Percentiles rank a stretch among this genome's conserved stretches.
These are phyloP conservation scores for Calamus simplicifolius DNA, from an alignment of 176 grass and related monocot genomes.

Conservation along the genomic window DNA sequence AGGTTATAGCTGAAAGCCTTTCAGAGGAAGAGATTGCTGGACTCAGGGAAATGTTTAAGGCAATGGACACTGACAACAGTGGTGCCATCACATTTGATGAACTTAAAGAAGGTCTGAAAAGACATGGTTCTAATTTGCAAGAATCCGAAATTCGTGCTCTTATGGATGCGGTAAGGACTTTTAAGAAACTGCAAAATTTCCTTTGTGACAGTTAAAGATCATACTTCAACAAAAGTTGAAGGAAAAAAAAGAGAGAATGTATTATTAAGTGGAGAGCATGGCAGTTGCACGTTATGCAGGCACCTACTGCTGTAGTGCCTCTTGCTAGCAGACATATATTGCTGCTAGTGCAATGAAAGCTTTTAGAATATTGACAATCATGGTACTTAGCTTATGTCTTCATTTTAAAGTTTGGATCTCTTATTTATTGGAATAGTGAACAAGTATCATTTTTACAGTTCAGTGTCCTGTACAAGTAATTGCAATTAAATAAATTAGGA, in stretches of 20 bases:
- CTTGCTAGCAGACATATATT: no score
- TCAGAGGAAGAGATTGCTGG: conserved; percentile 66
- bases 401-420: no score
- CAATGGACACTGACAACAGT: conserved; percentile 54
- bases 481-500: no score
- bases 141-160: conserved; percentile 52
- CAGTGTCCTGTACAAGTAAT: no score
- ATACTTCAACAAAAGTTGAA: not conserved
- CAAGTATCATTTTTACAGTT: no score
- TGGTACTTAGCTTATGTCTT: no score
- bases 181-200: not conserved
- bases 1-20: conserved; percentile 39
- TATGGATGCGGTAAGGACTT: conserved; percentile 41
- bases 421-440: no score
- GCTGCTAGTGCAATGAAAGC: no score
- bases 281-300: no score
- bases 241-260: not conserved
- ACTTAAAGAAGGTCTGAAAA: conserved; percentile 43
- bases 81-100: conserved; percentile 71
- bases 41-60: conserved; percentile 65
- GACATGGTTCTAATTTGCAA: conserved; percentile 35
- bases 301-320: no score
- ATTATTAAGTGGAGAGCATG: no score
- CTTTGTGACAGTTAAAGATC: not conserved
- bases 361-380: no score